Evolutionary conservation across 2,329 filamentous ascomycete genomes (phyloP).

Genomic region (Coleophoma cylindrospora): DNA sequence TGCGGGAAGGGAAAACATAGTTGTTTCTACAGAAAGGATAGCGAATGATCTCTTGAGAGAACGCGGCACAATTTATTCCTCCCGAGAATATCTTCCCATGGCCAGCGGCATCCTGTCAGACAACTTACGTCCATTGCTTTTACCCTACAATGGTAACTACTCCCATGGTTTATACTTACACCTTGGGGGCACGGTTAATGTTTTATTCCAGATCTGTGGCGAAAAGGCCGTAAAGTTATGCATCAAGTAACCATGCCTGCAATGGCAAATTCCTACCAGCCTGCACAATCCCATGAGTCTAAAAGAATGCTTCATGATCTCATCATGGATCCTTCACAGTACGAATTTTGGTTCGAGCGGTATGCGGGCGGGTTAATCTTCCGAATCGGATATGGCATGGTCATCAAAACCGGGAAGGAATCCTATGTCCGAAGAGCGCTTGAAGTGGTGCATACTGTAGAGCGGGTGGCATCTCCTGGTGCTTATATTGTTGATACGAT

Average conservation of each 20-base stretch:
- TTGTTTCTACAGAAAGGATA: constrained; percentile 33
- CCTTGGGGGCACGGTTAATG: constrained; percentile 1
- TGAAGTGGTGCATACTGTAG: constrained; percentile 28
- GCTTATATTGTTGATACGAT: constrained; percentile 31
- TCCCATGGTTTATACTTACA: background rate
- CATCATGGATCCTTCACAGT: constrained; percentile 26
- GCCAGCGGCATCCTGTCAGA: constrained; percentile 27
- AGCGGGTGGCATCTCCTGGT: constrained; percentile 30
- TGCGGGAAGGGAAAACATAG: constrained; percentile 30
- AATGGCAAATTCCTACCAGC: constrained; percentile 1
- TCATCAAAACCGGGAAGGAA: constrained; percentile 29
- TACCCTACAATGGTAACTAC: constrained; percentile 20
- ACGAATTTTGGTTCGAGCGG: constrained; percentile 32
- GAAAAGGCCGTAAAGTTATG: constrained; percentile 25
- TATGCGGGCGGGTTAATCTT: constrained; percentile 36
- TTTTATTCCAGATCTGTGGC: constrained; percentile 15
- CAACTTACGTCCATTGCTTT: constrained; percentile 23
- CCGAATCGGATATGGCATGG: constrained; percentile 32
- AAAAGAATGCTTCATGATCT: constrained; percentile 26
- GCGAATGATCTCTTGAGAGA: constrained; percentile 36
- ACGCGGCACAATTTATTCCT: constrained; percentile 32
- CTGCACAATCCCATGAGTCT: constrained; percentile 20
- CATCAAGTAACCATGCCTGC: constrained; percentile 11
- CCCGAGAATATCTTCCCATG: constrained; percentile 29
- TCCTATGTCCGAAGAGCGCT: constrained; percentile 24